Conservation (phyloP, 257 asterid genomes). For the Verbascum thapsus region DNA sequence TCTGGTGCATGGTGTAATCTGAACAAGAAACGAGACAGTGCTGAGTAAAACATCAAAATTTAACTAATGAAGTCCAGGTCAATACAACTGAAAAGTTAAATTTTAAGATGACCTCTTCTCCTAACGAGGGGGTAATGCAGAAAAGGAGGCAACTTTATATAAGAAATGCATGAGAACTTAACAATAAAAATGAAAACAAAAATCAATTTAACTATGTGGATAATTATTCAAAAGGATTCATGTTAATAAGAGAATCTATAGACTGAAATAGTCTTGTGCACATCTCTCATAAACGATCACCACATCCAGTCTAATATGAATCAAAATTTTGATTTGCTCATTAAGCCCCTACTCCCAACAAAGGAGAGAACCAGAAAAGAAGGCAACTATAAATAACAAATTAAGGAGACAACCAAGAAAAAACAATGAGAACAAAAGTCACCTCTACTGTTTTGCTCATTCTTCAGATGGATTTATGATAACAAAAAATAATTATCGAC, state of each 20-base stretch:
- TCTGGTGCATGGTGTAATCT: slow-evolving; percentile 89
- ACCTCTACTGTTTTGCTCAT: background rate
- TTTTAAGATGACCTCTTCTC: background rate
- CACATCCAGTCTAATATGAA: no score
- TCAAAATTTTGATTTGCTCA: no score
- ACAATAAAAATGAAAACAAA: background rate
- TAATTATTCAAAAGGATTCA: background rate
- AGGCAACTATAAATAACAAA: background rate
- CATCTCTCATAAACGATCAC: no score
- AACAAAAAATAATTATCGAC: slow-evolving; percentile 11
- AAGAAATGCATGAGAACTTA: background rate
- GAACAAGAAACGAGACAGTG: slow-evolving; percentile 39
- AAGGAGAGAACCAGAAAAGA: background rate
- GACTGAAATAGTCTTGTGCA: background rate
- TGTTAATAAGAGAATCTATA: slow-evolving; percentile 12
- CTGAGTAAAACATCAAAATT: slow-evolving; percentile 36
- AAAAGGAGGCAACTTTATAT: background rate
- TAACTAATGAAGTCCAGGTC: slow-evolving; percentile 32
- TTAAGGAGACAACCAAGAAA: background rate
- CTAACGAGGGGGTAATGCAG: background rate
- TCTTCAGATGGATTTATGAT: slow-evolving; percentile 4
- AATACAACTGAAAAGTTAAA: background rate
- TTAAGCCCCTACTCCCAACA: background rate
- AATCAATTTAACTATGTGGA: background rate
- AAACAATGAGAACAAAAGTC: background rate